Evolutionary conservation across 371 early-diverging fungal species (phyloP), one percentile per base, ranked within the genome.

Genomic region (Hamiltosporidium tvaerminnensis): DNA sequence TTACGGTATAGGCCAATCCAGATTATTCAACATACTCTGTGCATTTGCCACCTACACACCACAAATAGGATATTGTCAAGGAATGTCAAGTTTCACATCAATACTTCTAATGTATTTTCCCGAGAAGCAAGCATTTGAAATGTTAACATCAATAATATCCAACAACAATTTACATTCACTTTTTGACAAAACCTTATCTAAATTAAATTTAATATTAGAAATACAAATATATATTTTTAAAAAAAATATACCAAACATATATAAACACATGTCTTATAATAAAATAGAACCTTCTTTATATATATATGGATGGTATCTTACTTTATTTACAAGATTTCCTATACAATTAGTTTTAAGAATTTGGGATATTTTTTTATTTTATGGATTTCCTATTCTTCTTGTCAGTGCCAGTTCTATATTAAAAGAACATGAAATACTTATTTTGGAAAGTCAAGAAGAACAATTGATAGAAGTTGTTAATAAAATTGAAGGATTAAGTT

Each of bases 31-130:
- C 14, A 63, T 80, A n/a, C 67, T 80, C n/a, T 64, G 72, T 2
- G 76, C 76, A 31, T 73, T 67, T 63, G 71, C 80, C 9, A 73
- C 72, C 58, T 60, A 70, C 41, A 67, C 66, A 33, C 68, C 67
- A 33, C 33, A 50, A 5, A 71, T 80, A 56, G 78, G 76, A 53
- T 80, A 80, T 59, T 80, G 80, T 65, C 80, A 80, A 55, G 80
- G 80, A 9, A 78, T 80, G 70, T 72, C 76, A 35, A 70, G 66
- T 53, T 68, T 75, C 53, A 68, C 68, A 39, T 76, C 65, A 50
- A 47, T 78, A 23, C 49, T 80, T 37, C 48, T 80, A 35, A 74
- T 72, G 69, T 71, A 75, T 61, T 77, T 72, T 62, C 52, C 61
- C 31, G 70, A 77, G 33, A 63, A 71, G 48, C 74, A 77, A 23